A percentile compares a stretch with the other conserved stretches of the same genome.
phyloP scores from a whole-genome alignment of 352 stramenopile genomes.

The Pythium phragmitis region DNA sequence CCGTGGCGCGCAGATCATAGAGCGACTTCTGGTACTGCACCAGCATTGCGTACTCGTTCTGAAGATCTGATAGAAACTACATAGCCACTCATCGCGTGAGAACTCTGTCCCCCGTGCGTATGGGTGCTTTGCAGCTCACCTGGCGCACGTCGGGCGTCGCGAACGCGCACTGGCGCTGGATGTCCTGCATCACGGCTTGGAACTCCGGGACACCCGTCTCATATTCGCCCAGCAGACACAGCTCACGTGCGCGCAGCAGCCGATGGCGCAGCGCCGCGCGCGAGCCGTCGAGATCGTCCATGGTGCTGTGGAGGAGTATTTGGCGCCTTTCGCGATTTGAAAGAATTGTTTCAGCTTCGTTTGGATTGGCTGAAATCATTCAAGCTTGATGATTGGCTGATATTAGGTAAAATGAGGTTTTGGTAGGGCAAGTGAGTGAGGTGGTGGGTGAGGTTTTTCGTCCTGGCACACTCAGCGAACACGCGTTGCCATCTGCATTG shows the following conservation, averaged over 20 bases:
- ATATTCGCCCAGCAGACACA: constrained; percentile 69
- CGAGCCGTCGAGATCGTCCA: background rate
- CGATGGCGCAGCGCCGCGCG: constrained; percentile 24
- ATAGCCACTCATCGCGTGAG: background rate
- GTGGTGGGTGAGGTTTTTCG: constrained; percentile 28
- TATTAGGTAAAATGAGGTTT: constrained; percentile 9
- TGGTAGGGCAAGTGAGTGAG: background rate
- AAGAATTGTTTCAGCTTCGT: background rate
- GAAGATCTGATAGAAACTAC: constrained; percentile 45
- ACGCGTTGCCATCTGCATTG: constrained; percentile 27
- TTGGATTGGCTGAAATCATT: constrained; percentile 18
- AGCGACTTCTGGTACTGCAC: constrained; percentile 49
- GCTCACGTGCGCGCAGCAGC: constrained; percentile 55
- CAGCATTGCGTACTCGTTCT: constrained; percentile 48
- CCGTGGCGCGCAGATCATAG: constrained; percentile 30
- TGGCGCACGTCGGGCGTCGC: constrained; percentile 32
- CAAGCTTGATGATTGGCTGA: constrained; percentile 10
- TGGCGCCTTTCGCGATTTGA: constrained; percentile 18
- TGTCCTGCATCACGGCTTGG: constrained; percentile 29
- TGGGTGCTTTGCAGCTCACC: constrained; percentile 14
- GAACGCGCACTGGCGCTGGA: constrained; percentile 36
- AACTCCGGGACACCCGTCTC: constrained; percentile 47
- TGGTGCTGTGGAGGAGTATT: background rate
- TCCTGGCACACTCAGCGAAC: constrained; percentile 22
- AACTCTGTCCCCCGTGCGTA: background rate